Evolutionary conservation across 495 filamentous ascomycete genomes (phyloP), one percentile per base, ranked within the genome.

Genomic region (Daldinia bambusicola): DNA sequence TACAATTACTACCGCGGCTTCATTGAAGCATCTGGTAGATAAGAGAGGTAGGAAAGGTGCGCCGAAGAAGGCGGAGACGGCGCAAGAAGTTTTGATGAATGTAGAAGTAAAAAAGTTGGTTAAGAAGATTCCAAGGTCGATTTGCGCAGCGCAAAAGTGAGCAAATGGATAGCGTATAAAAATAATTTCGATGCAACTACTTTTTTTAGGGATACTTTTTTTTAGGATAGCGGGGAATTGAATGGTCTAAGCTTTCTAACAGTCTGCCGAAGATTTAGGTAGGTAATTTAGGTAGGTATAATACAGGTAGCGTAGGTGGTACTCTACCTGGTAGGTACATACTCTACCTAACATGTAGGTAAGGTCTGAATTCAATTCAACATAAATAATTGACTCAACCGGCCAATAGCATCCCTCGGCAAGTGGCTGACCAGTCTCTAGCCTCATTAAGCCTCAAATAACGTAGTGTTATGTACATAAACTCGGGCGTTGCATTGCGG

Each of bases 1-100:
- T 80, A 84, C 81, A 77, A 73, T 79, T 86, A 84, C 91, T 91
- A 93, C 89, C 89, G 88, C 63, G 69, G 76, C 75, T 82, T 83
- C 85, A 88, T 88, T 84, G 79, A 82, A 69, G 52, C 31, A 61
- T 45, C 37, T 38, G 40, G 50, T 57, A 61, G 31, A 20, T 34
- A 41, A 55, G 26, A 37, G 48, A 34, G 34, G 34, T 63, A 12
- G 41, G 48, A 18, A 41, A 63, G 3, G 16, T 61, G 32, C 38
- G 64, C 56, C 22, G 50, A 32, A 7, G 48, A 57, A 52, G 4
- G 56, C 53, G 38, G 41, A 62, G 66, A 32, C 31, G 62, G 45
- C 37, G 48, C 53, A 57, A 40, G 30, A 60, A 38, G 3, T 56
- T 22, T 37, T 26, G 38, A 12, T 45, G 45, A 13, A 34, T 31